phyloP scores from a whole-genome alignment of 1,284 basidiomycete genomes.

The Apiotrichum laibachii region DNA sequence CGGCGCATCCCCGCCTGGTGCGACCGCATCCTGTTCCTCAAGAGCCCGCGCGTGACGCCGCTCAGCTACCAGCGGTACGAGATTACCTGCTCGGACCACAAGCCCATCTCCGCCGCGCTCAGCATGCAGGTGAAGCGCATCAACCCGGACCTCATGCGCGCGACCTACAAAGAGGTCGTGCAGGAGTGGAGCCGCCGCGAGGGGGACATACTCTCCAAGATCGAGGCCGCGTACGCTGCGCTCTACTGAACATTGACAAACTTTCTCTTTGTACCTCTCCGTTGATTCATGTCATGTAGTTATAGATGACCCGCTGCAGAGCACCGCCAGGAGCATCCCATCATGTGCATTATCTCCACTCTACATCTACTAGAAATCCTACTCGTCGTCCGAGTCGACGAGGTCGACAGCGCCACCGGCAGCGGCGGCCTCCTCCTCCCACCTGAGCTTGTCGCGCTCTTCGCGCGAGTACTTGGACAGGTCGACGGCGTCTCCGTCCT shows the following conservation, averaged over 20 bases:
- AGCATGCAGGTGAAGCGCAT: conserved; percentile 69
- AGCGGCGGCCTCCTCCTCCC: conserved; percentile 58
- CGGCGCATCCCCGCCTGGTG: conserved; percentile 90
- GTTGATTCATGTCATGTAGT: neutral
- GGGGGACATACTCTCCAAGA: conserved; percentile 56
- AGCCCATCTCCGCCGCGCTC: conserved; percentile 79
- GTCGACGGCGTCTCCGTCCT: conserved; percentile 85
- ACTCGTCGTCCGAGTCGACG: conserved; percentile 19
- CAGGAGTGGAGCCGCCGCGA: conserved; percentile 63
- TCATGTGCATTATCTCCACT: neutral
- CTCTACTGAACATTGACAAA: conserved; percentile 10
- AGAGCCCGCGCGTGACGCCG: conserved; percentile 62
- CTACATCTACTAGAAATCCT: conserved; percentile 11
- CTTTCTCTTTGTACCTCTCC: neutral
- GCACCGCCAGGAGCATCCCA: no score
- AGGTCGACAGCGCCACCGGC: conserved; percentile 39
- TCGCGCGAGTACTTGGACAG: conserved; percentile 78
- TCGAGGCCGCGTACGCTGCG: conserved; percentile 46
- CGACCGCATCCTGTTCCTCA: conserved; percentile 79
- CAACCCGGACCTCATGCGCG: conserved; percentile 59
- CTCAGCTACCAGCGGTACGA: conserved; percentile 75
- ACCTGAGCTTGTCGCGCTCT: conserved; percentile 60
- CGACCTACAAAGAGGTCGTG: conserved; percentile 59
- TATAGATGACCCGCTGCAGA: neutral
- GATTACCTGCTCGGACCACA: conserved; percentile 77